Conservation (phyloP, 2,329 filamentous ascomycete species). For the Geosmithia morbida region DNA sequence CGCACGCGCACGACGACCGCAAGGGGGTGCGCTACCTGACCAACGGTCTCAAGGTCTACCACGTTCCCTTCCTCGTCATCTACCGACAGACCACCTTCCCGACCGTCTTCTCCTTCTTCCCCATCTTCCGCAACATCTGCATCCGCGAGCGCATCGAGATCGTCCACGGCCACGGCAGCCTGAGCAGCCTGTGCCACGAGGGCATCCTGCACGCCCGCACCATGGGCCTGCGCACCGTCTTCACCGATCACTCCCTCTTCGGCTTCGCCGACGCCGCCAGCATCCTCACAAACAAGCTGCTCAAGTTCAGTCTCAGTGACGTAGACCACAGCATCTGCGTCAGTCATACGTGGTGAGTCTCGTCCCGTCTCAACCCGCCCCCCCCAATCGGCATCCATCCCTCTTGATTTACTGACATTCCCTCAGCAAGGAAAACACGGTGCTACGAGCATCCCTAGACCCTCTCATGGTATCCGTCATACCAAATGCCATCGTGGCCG, state of each 20-base stretch:
- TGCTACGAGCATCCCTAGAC: conserved; percentile 83
- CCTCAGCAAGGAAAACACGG: conserved; percentile 87
- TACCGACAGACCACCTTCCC: conserved; percentile 90
- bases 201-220: conserved; percentile 88
- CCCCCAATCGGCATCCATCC: neutral
- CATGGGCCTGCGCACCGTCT: conserved; percentile 91
- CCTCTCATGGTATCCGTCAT: conserved; percentile 97
- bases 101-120: conserved; percentile 97
- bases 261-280: conserved; percentile 93
- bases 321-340: conserved; percentile 98
- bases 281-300: conserved; percentile 89
- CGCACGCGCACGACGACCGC: conserved; percentile 82
- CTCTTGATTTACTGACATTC: neutral
- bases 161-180: conserved; percentile 89
- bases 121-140: conserved; percentile 91
- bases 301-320: conserved; percentile 92
- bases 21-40: conserved; percentile 91
- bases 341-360: conserved; percentile 78
- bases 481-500: conserved; percentile 91
- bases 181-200: conserved; percentile 89
- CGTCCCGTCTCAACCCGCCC: neutral
- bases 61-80: conserved; percentile 90
- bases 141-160: conserved; percentile 93
- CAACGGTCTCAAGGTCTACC: conserved; percentile 96
- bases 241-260: conserved; percentile 94